Evolutionary conservation across 2,329 filamentous ascomycete species (phyloP), one percentile per base, ranked within the genome.

Genomic region (Neoscytalidium dimidiatum): DNA sequence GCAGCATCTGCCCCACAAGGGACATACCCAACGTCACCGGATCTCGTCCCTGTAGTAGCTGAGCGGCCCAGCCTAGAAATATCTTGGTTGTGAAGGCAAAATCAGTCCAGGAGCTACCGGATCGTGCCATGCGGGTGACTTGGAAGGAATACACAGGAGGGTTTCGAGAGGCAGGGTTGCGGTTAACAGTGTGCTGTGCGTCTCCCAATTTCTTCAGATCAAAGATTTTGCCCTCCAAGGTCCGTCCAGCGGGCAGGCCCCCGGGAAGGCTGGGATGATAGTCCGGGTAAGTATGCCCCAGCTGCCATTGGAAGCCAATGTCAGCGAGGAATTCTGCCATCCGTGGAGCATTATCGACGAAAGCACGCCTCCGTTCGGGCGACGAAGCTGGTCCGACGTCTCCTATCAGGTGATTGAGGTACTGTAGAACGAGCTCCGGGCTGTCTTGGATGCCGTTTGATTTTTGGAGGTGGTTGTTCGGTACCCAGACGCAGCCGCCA

Each of bases 401-500:
- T 2, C 46, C 46, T 9, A 51, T 51, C 26, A 51, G 46, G 11
- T 8, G 17, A 26, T 51, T 26, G n/a, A 51, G 46, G 14, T 51
- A 51, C 0, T 6, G 46, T 26, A 29, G 26, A 1, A 17, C 46
- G 46, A 51, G 46, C 4, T 4, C 26, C 11, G 46, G 46, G 14
- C 46, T 51, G 46, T 51, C 46, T 6, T 51, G 26, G 41, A 51
- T 21, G n/a, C 8, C 52, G 23, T 31, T 7, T 5, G 67, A 69
- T 3, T 66, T 69, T 4, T 67, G 65, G 8, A 74, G 33, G 49
- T 72, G 69, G 35, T 72, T 74, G 60, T 72, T 71, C 2, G 77
- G 77, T 11, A 79, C 71, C 77, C 77, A 79, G 28, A 74, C 64
- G 1, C 69, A 72, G 19, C 74, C 73, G 19, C 76, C 77, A 2